These are phyloP conservation scores for Heliamphora pulchella DNA, from an alignment of 179 eudicot species.

Conservation along the genomic window DNA sequence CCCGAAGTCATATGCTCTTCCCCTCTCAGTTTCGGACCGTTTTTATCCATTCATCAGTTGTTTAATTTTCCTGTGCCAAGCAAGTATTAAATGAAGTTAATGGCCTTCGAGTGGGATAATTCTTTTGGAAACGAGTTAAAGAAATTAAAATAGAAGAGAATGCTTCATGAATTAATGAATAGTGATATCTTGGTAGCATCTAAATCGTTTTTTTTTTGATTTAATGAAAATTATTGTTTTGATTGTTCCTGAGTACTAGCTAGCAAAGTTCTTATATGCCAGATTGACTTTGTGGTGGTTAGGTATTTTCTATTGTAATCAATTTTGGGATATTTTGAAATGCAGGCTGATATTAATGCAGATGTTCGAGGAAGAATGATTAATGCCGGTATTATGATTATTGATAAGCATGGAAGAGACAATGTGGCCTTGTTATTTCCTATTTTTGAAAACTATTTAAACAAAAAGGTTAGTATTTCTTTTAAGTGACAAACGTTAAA, in stretches of 20 bases:
- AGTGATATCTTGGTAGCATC: neutral
- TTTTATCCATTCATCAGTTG: too few relatives aligned
- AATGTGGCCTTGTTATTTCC: conserved; percentile 86
- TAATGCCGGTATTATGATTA: conserved; percentile 90
- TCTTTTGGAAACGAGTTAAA: neutral
- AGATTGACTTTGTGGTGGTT: neutral
- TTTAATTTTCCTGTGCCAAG: too few relatives aligned
- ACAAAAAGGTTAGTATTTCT: conserved; percentile 61
- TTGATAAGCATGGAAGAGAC: conserved; percentile 91
- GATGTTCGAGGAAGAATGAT: conserved; percentile 99
- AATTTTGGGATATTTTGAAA: conserved; percentile 10
- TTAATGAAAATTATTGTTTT: neutral
- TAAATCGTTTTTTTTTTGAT: too few relatives aligned
- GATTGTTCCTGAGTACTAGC: neutral
- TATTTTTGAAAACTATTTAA: conserved; percentile 91
- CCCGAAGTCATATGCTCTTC: too few relatives aligned
- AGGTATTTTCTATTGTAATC: conserved; percentile 1
- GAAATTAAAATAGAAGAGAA: conserved; percentile 3
- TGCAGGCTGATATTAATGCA: conserved; percentile 86
- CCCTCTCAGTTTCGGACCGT: too few relatives aligned
- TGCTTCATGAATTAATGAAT: conserved; percentile 3
- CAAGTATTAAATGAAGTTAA: neutral
- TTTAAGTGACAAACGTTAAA: neutral
- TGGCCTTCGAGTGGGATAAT: neutral
- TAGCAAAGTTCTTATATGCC: neutral